A percentile compares a stretch with the other conserved stretches of the same genome.
Evolutionary conservation across 208 protist species (phyloP).

Genomic region (Wallacemonas sp.): DNA sequence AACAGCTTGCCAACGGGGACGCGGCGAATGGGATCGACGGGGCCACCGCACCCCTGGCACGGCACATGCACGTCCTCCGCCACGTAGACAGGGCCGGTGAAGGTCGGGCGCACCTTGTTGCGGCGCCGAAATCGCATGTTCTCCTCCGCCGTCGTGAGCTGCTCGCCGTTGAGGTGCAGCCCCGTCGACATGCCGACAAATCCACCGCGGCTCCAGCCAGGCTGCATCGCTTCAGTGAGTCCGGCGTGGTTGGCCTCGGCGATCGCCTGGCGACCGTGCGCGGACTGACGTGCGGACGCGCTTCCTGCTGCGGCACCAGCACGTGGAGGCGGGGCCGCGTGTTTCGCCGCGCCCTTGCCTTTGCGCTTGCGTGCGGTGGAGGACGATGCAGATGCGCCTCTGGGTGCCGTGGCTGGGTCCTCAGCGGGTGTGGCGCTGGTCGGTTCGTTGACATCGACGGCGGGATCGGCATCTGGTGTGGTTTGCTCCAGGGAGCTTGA

Average conservation of each 20-base stretch:
- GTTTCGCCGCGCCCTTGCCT: too few relatives aligned
- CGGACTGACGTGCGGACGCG: neutral
- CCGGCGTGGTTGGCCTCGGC: neutral
- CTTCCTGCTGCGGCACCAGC: neutral
- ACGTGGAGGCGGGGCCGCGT: neutral
- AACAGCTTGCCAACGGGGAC: conserved; percentile 73
- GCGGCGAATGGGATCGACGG: conserved; percentile 75
- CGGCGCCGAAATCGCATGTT: conserved; percentile 47
- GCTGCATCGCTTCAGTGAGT: conserved; percentile 5
- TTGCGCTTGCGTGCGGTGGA: too few relatives aligned
- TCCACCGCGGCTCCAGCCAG: conserved; percentile 3
- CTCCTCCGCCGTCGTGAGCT: conserved; percentile 59
- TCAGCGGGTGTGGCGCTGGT: too few relatives aligned
- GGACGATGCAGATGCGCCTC: neutral
- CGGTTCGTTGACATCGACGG: too few relatives aligned
- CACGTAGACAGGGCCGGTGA: conserved; percentile 67
- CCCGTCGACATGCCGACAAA: conserved; percentile 22
- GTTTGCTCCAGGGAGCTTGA: too few relatives aligned
- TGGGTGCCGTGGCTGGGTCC: too few relatives aligned
- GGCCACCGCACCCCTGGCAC: conserved; percentile 59
- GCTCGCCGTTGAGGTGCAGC: conserved; percentile 38
- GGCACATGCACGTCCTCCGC: conserved; percentile 71
- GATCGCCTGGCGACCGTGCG: neutral
- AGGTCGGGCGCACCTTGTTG: conserved; percentile 47
- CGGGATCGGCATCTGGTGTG: too few relatives aligned